A percentile compares a stretch with the other conserved stretches of the same genome.
phyloP scores from a whole-genome alignment of 2,329 filamentous ascomycete species.

The Knoxdaviesia capensis region DNA sequence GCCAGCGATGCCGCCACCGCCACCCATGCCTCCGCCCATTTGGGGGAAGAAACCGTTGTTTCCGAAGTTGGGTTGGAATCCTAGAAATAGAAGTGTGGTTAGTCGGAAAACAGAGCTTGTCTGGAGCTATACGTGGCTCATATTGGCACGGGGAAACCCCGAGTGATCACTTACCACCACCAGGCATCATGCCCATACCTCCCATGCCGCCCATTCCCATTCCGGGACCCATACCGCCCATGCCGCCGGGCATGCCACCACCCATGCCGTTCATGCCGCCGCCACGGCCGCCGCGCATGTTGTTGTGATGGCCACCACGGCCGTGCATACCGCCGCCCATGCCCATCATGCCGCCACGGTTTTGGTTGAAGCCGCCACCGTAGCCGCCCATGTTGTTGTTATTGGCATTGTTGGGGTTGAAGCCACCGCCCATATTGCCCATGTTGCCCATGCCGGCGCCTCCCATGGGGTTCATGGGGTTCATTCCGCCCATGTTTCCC shows the following conservation, averaged over 20 bases:
- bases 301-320: slow-evolving; percentile 18
- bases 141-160: slow-evolving; percentile 12
- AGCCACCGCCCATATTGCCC: slow-evolving; percentile 5
- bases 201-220: slow-evolving; percentile 20
- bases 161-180: slow-evolving; percentile 24
- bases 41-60: slow-evolving; percentile 49
- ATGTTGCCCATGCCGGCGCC: slow-evolving; percentile 1
- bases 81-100: slow-evolving; percentile 30
- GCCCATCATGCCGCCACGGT: slow-evolving; percentile 24
- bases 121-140: not conserved
- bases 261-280: slow-evolving; percentile 23
- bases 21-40: slow-evolving; percentile 16
- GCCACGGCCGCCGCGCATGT: slow-evolving; percentile 26
- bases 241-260: slow-evolving; percentile 34
- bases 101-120: slow-evolving; percentile 5
- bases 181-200: slow-evolving; percentile 23
- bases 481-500: slow-evolving; percentile 23
- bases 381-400: slow-evolving; percentile 6
- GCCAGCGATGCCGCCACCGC: slow-evolving; percentile 32
- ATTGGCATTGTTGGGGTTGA: slow-evolving; percentile 5
- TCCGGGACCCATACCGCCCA: slow-evolving; percentile 24
- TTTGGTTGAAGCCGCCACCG: slow-evolving; percentile 11
- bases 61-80: slow-evolving; percentile 51
- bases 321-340: slow-evolving; percentile 19
- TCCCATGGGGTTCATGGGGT: slow-evolving; percentile 3